Conservation (phyloP, 768 basidiomycete species). For the Tephrocybe sp. region DNA sequence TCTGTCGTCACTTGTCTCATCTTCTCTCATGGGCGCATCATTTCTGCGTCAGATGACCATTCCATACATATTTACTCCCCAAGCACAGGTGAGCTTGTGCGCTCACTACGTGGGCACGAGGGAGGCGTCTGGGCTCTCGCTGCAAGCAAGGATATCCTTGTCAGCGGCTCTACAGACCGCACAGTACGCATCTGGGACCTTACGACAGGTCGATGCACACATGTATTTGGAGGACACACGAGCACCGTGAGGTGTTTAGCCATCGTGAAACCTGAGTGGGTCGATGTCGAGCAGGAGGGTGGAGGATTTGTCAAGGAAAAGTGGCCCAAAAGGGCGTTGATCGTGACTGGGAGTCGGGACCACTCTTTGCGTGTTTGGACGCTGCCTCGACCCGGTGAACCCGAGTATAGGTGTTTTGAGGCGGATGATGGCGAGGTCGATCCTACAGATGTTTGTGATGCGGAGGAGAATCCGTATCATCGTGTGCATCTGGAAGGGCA, state of each 20-base stretch:
- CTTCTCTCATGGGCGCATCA: slow-evolving; percentile 92
- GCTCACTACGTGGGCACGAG: slow-evolving; percentile 83
- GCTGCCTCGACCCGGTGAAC: slow-evolving; percentile 58
- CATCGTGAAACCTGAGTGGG: slow-evolving; percentile 90
- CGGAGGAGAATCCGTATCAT: slow-evolving; percentile 84
- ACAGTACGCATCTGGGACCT: slow-evolving; percentile 79
- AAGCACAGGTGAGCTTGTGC: slow-evolving; percentile 70
- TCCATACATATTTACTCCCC: slow-evolving; percentile 95
- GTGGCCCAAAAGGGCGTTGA: slow-evolving; percentile 63
- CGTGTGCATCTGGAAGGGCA: slow-evolving; percentile 83
- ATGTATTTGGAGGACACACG: slow-evolving; percentile 94
- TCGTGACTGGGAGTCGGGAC: slow-evolving; percentile 75
- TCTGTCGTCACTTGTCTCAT: slow-evolving; percentile 95
- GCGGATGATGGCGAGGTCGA: slow-evolving; percentile 61
- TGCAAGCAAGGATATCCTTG: slow-evolving; percentile 81
- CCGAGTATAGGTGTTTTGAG: slow-evolving; percentile 69
- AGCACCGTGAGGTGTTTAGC: slow-evolving; percentile 95
- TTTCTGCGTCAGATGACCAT: slow-evolving; percentile 96
- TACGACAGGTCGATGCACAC: slow-evolving; percentile 74
- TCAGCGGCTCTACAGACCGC: slow-evolving; percentile 91
- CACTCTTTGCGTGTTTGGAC: slow-evolving; percentile 62
- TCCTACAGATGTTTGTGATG: slow-evolving; percentile 50
- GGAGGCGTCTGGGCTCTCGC: slow-evolving; percentile 99
- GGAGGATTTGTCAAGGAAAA: slow-evolving; percentile 66
- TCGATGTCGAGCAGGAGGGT: slow-evolving; percentile 67